phyloP scores from a whole-genome alignment of 768 basidiomycete species.

The Mycena olivaceomarginata region DNA sequence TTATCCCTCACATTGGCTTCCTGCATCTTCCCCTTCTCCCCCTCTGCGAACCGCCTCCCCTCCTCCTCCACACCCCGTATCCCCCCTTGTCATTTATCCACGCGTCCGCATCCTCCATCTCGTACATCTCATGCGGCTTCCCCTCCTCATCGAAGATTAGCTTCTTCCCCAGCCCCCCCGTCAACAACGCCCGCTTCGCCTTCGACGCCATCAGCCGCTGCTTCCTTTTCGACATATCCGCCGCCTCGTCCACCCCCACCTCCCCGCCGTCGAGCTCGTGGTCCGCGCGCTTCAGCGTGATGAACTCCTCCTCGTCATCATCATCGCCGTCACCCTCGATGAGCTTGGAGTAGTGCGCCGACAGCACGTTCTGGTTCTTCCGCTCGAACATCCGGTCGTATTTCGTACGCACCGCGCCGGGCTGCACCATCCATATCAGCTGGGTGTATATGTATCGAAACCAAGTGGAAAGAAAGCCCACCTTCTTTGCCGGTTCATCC shows the following conservation, averaged over 20 bases:
- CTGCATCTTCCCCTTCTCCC: constrained; percentile 84
- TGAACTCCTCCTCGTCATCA: constrained; percentile 87
- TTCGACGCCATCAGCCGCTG: constrained; percentile 73
- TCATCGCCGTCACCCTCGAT: constrained; percentile 71
- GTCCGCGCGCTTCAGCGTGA: constrained; percentile 94
- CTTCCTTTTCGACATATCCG: constrained; percentile 91
- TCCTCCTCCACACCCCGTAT: constrained; percentile 79
- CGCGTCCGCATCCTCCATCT: constrained; percentile 86
- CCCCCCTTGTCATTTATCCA: constrained; percentile 81
- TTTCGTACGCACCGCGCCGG: constrained; percentile 82
- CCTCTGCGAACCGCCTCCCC: constrained; percentile 81
- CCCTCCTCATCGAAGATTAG: constrained; percentile 95
- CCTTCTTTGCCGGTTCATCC: constrained; percentile 61
- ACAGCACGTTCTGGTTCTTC: constrained; percentile 95
- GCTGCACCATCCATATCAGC: constrained; percentile 8
- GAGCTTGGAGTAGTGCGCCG: constrained; percentile 92
- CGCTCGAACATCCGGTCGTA: constrained; percentile 99
- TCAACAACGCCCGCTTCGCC: constrained; percentile 84
- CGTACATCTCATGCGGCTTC: constrained; percentile 86
- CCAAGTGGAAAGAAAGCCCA: constrained; percentile 46
- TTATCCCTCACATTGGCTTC: constrained; percentile 85
- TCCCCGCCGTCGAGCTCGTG: constrained; percentile 74
- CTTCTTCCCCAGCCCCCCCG: constrained; percentile 80
- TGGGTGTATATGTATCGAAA: background rate
- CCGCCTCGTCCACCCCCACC: constrained; percentile 48